Evolutionary conservation across 2,329 filamentous ascomycete species (phyloP), one percentile per base, ranked within the genome.

Genomic region (Rhytidhysteron rufulum): DNA sequence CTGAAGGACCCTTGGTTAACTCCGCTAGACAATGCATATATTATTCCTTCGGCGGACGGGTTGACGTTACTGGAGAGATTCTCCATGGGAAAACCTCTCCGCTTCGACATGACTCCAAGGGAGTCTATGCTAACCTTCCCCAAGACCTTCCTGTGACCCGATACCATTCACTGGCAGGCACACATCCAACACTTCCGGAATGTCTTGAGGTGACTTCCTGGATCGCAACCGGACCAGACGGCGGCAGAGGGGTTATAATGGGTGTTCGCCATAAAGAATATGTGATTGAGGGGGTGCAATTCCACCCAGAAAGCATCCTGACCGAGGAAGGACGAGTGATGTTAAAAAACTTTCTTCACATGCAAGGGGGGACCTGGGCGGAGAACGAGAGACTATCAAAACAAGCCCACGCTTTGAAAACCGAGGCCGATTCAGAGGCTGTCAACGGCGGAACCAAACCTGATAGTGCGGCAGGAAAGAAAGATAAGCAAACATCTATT

Each of bases 31-130:
- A 98, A 74, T 98, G 93, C 68, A 97, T 98, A 50, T 91, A 94
- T 62, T 86, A 93, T 40, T 83, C 88, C 22, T 97, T 94, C 58
- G 93, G 93, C 34, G 93, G 93, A 45, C 82, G 86, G 37, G 93
- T 98, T 36, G 85, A 84, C 61, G 91, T 88, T 43, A 95, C 93
- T 8, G 93, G 93, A 19, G 93, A 98, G 70, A 96, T 96, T 58
- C 74, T 98, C 40, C 93, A 98, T 60, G 93, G 93, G 55, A 98
- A 98, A 73, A 98, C 93, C 5, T 97, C 91, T 2, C 84, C 86
- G 37, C 73, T 98, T 57, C 80, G 81, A 30, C 93, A 98, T 66
- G 93, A 98, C 63, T 78, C 77, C 37, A 94, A 89, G 65, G 94
- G 93, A n/a, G 85, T 95, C 6, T 98, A 96, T 62, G 78, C 80